Evolutionary conservation across 2,329 filamentous ascomycete species (phyloP), one percentile per base, ranked within the genome.

Genomic region (Amauroascus niger): DNA sequence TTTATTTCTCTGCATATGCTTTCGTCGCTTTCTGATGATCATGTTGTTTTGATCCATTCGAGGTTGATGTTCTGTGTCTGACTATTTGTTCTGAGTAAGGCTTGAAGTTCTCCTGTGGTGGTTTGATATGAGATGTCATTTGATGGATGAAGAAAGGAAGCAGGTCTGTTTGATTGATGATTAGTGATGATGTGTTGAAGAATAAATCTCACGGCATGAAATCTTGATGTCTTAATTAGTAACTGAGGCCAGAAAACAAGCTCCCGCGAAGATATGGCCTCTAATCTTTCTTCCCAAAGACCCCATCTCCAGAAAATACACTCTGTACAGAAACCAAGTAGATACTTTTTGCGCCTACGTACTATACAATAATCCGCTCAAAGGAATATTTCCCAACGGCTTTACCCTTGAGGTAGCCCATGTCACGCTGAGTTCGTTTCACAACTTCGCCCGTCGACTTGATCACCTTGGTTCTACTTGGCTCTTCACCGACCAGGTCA

Each of bases 321-420:
- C 47, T 28, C 13, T 16, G 18, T 28, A 40, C 35, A 49, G 6
- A 18, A 32, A 2, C 33, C 18, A 35, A 9, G 8, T 32, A 7
- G 20, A 32, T 2, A 9, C 16, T 58, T 60, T 52, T 56, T 59
- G 39, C 40, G 50, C 53, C 43, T 54, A 44, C 1, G 32, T 52
- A 16, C 13, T 76, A 88, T 62, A 88, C 74, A 50, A 78, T 69
- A 61, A 95, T 82, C 69, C 82, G 81, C 72, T 95, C 88, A 60
- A 91, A 78, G 45, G 86, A 88, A 72, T 96, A 95, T 60, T 84
- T 81, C 53, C 86, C 86, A 57, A 90, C 84, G 66, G 83, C 84
- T 71, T 87, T 86, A 65, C 86, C 88, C 64, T 86, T 81, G 67
- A 94, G 71, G 69, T 86, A 81, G 16, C 86, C 87, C 55, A 84